Base-by-base conservation (phyloP, 768 basidiomycete species). In the Pulveroboletus sp. region DNA sequence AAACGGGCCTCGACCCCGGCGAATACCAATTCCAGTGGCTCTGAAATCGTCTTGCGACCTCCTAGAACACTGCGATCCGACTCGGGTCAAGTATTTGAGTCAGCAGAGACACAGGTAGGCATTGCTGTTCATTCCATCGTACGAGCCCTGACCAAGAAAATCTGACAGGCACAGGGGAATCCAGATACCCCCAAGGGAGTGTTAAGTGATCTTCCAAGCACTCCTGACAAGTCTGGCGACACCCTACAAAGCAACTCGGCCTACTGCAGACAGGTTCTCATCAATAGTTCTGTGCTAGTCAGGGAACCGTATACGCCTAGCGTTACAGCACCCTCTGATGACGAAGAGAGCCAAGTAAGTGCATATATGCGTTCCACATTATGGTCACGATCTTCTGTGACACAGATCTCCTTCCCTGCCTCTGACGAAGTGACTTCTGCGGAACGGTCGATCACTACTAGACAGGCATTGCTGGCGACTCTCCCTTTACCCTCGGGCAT, bases 401-500 rank as follows among this genome's bases (percentile, higher is more conserved):
- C 40, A 24, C 35, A 59, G 62, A 43, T 43, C 18, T 41, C 28
- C 14, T 17, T 27, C 14, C 18, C n/a, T 7, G 14, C 35, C 17
- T 28, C 39, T 10, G 46, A 49, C 26, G 33, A 46, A 10, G 46
- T 13, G 7, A 51, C 50, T 21, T 44, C 53, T 21, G 65, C 68
- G 0, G 65, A 73, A 40, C 76, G 75, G 28, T 71, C 75, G 47
- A 75, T 80, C 50, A 71, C 75, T 39, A 74, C 77, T 4, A 71
- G 87, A 64, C 77, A 82, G 54, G 68, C 75, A 6, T 65, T 81
- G 13, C 69, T 90, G 6, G 78, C 80, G 1, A 57, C 69, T 3
- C 77, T 90, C 36, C 85, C 85, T 8, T 67, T 89, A 6, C 88
- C 88, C 6, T 60, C 69, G 2, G 77, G 77, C 44, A 76, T 81